phyloP scores from a whole-genome alignment of 768 basidiomycete species.

The Sistotremastrum suecicum region DNA sequence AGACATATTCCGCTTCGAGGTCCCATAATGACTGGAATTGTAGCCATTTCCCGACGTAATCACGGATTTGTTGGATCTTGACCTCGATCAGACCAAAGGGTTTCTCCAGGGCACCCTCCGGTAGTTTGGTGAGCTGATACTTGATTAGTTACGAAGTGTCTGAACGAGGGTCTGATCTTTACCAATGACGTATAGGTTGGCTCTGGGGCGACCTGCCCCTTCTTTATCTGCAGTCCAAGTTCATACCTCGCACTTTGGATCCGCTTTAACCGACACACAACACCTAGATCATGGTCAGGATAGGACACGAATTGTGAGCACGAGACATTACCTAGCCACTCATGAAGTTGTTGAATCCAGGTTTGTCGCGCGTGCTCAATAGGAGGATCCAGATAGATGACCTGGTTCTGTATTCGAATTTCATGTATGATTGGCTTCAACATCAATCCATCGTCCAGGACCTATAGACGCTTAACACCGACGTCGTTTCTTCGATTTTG shows the following conservation, averaged over 20 bases:
- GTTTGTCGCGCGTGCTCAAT: constrained; percentile 85
- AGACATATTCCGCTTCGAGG: constrained; percentile 92
- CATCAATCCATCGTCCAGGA: constrained; percentile 57
- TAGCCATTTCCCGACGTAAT: constrained; percentile 95
- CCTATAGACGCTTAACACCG: constrained; percentile 22
- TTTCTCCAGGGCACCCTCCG: constrained; percentile 57
- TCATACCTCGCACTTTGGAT: constrained; percentile 96
- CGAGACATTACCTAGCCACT: constrained; percentile 56
- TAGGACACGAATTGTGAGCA: not conserved
- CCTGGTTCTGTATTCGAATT: constrained; percentile 95
- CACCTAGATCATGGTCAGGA: constrained; percentile 28
- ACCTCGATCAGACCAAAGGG: constrained; percentile 79
- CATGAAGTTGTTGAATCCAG: constrained; percentile 83
- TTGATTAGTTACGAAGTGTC: constrained; percentile 5
- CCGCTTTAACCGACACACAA: constrained; percentile 74
- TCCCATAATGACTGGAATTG: constrained; percentile 99
- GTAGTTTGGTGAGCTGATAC: constrained; percentile 55
- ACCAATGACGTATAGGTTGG: constrained; percentile 77
- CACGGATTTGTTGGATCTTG: constrained; percentile 76
- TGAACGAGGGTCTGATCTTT: constrained; percentile 12
- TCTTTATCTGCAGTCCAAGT: constrained; percentile 80
- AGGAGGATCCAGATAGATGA: constrained; percentile 96
- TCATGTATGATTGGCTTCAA: constrained; percentile 87
- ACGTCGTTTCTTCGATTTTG: not conserved
- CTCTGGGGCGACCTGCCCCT: constrained; percentile 47